These are phyloP conservation scores for Tolypocladium paradoxum DNA, from an alignment of 2,329 filamentous ascomycete genomes.

Conservation along the genomic window DNA sequence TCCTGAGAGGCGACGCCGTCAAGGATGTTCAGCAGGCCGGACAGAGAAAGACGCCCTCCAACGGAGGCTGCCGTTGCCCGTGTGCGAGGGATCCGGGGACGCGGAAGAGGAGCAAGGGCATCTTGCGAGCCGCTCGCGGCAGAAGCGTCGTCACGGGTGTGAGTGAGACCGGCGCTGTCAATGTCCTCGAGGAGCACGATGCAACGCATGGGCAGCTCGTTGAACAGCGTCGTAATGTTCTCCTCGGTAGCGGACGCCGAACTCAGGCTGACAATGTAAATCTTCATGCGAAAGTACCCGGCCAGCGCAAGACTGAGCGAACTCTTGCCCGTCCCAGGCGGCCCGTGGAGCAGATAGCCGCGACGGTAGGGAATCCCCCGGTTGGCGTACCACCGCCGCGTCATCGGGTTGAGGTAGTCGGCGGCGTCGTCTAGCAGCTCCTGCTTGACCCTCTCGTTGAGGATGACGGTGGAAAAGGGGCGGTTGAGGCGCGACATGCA, in stretches of 20 bases:
- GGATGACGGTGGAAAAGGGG: conserved; percentile 55
- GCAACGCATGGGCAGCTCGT: conserved; percentile 56
- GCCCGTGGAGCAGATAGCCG: conserved; percentile 73
- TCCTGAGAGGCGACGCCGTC: conserved; percentile 61
- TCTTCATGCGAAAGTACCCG: conserved; percentile 57
- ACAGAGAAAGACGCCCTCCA: conserved; percentile 49
- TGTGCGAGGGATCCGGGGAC: conserved; percentile 3
- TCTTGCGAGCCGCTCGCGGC: background rate
- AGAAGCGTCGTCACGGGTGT: conserved; percentile 34
- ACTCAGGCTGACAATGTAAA: conserved; percentile 62
- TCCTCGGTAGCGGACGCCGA: conserved; percentile 55
- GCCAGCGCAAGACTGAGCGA: conserved; percentile 61
- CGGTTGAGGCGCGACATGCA: conserved; percentile 50
- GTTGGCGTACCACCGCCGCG: conserved; percentile 69
- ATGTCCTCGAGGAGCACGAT: conserved; percentile 69
- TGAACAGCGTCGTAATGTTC: conserved; percentile 51
- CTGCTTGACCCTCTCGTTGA: conserved; percentile 49
- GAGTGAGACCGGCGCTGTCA: conserved; percentile 59
- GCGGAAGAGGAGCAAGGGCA: conserved; percentile 2
- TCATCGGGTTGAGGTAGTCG: conserved; percentile 52
- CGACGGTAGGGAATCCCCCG: conserved; percentile 77
- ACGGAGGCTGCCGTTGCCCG: background rate
- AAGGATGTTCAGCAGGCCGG: conserved; percentile 69
- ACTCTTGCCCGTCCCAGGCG: conserved; percentile 71
- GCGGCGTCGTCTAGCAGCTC: conserved; percentile 48